Percentiles rank a stretch among this genome's conserved stretches.
phyloP scores from a whole-genome alignment of 1,284 basidiomycete genomes.

The Ustilago shanxiensis region DNA sequence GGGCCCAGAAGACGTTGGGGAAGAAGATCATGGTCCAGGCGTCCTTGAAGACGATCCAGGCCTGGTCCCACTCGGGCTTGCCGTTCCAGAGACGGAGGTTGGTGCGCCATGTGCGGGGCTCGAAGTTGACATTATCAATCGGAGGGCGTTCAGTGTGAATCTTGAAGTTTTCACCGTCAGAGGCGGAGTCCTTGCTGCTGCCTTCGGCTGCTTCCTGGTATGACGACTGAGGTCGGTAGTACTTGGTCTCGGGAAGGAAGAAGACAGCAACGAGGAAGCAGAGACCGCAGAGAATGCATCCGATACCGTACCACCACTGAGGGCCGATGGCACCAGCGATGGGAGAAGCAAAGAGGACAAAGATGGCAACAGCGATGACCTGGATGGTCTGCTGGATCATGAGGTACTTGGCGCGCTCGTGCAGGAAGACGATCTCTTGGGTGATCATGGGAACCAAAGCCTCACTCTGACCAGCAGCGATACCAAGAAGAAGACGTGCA shows the following conservation, averaged over 20 bases:
- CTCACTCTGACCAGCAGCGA: conserved; percentile 22
- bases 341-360: conserved; percentile 23
- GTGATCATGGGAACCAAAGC: conserved; percentile 25
- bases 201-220: conserved; percentile 12
- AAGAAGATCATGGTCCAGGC: conserved; percentile 14
- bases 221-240: conserved; percentile 12
- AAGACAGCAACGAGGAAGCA: conserved; percentile 20
- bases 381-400: conserved; percentile 28
- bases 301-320: conserved; percentile 29
- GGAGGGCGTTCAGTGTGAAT: conserved; percentile 20
- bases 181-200: conserved; percentile 1
- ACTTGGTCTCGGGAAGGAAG: conserved; percentile 24
- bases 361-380: conserved; percentile 20
- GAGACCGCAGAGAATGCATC: conserved; percentile 16
- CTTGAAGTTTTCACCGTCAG: not conserved
- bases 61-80: conserved; percentile 22
- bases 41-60: conserved; percentile 18
- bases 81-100: conserved; percentile 19
- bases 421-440: conserved; percentile 23
- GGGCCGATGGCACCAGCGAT: conserved; percentile 17
- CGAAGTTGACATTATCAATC: conserved; percentile 9
- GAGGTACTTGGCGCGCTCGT: conserved; percentile 19
- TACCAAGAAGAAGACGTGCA: conserved; percentile 17
- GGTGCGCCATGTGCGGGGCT: conserved; percentile 15
- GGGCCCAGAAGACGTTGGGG: conserved; percentile 17